These are phyloP conservation scores for Aspergillus hancockii DNA, from an alignment of 495 filamentous ascomycete genomes.

Conservation along the genomic window DNA sequence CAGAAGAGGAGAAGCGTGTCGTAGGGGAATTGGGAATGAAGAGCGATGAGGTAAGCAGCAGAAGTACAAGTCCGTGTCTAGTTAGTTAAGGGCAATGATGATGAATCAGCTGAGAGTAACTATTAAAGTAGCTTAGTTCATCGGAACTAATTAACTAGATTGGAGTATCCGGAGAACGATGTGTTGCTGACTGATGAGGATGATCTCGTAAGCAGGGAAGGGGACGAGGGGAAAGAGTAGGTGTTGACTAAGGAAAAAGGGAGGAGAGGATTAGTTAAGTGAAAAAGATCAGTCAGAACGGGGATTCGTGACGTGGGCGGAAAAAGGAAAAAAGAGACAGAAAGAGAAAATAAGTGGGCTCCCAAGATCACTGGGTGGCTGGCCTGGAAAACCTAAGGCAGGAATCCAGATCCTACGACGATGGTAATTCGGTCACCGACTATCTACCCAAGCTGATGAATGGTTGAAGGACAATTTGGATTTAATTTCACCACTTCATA, in stretches of 20 bases:
- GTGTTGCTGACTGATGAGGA: constrained; percentile 4
- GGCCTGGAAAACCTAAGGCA: not conserved
- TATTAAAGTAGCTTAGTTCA: constrained; percentile 6
- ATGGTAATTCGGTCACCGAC: not conserved
- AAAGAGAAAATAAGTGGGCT: not conserved
- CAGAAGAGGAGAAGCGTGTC: constrained; percentile 16
- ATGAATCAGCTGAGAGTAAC: constrained; percentile 8
- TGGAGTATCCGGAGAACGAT: not conserved
- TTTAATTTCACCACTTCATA: too few relatives aligned
- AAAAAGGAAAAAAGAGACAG: not conserved
- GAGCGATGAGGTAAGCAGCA: constrained; percentile 48
- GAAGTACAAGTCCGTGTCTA: constrained; percentile 24
- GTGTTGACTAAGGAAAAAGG: constrained; percentile 21
- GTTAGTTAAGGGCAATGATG: constrained; percentile 25
- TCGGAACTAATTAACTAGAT: not conserved
- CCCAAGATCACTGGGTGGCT: not conserved
- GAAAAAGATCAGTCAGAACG: constrained; percentile 6
- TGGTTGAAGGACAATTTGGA: not conserved
- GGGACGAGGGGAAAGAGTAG: not conserved
- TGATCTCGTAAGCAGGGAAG: constrained; percentile 35
- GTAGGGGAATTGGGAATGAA: constrained; percentile 17
- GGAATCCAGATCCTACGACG: not conserved
- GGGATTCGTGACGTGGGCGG: not conserved
- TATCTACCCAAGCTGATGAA: not conserved
- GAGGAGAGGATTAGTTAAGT: not conserved